Conservation (phyloP, 2,329 filamentous ascomycete species). For the Fusarium buxicola region DNA sequence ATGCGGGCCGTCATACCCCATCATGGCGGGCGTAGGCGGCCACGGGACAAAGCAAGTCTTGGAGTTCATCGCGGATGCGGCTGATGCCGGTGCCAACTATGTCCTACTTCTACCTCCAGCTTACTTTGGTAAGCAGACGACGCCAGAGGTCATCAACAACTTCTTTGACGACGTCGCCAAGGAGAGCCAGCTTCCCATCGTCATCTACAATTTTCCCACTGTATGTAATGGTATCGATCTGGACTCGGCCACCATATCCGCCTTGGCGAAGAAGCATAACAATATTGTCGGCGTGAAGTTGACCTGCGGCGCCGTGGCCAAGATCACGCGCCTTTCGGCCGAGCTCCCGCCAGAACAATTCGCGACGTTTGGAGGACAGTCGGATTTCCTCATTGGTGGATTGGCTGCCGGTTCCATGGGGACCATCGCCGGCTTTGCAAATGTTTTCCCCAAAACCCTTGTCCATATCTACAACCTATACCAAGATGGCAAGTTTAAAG, state of each 20-base stretch:
- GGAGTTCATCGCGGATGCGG: slow-evolving; percentile 70
- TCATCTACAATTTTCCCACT: slow-evolving; percentile 76
- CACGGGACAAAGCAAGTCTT: slow-evolving; percentile 74
- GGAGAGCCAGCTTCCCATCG: slow-evolving; percentile 64
- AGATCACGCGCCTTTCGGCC: slow-evolving; percentile 70
- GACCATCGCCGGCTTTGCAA: slow-evolving; percentile 72
- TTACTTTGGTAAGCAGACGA: slow-evolving; percentile 74
- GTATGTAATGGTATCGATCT: slow-evolving; percentile 77
- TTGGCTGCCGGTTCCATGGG: slow-evolving; percentile 69
- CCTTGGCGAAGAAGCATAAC: slow-evolving; percentile 42
- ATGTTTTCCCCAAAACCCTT: slow-evolving; percentile 69
- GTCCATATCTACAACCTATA: slow-evolving; percentile 71
- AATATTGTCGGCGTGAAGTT: slow-evolving; percentile 78
- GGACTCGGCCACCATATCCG: slow-evolving; percentile 69
- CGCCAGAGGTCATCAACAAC: slow-evolving; percentile 65
- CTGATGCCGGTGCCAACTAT: slow-evolving; percentile 70
- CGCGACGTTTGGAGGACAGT: slow-evolving; percentile 77
- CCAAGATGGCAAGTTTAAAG: slow-evolving; percentile 64
- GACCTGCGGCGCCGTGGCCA: slow-evolving; percentile 78
- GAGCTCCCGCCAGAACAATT: slow-evolving; percentile 66
- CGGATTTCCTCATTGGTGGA: slow-evolving; percentile 75
- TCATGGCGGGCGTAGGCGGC: slow-evolving; percentile 77
- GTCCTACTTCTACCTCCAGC: slow-evolving; percentile 70
- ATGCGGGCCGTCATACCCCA: slow-evolving; percentile 86
- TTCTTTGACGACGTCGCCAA: slow-evolving; percentile 70